phyloP scores from a whole-genome alignment of 495 filamentous ascomycete species.

The Xanthoparmelia taractica region DNA sequence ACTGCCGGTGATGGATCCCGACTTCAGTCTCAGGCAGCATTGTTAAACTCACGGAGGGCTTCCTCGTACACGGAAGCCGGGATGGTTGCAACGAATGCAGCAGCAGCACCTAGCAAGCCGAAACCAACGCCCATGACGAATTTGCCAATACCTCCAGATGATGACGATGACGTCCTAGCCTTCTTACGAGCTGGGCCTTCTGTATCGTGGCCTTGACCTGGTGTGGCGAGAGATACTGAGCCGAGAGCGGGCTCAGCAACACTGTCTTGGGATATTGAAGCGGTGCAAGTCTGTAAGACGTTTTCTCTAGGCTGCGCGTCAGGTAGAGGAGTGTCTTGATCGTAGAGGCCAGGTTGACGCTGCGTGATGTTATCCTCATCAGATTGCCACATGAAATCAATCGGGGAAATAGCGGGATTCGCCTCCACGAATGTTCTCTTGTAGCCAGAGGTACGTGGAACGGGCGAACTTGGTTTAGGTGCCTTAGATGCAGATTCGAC shows the following conservation, averaged over 20 bases:
- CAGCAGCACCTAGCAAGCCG: conserved; percentile 23
- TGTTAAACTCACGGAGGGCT: conserved; percentile 23
- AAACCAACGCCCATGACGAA: conserved; percentile 22
- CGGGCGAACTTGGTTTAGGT: background rate
- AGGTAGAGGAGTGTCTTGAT: conserved; percentile 11
- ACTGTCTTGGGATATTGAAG: conserved; percentile 9
- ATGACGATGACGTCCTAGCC: conserved; percentile 16
- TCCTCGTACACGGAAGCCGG: conserved; percentile 25
- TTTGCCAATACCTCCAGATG: conserved; percentile 17
- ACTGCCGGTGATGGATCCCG: no score
- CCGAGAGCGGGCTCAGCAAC: background rate
- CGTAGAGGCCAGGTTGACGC: background rate
- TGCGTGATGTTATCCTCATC: background rate
- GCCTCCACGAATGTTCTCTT: background rate
- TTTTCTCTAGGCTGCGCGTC: conserved; percentile 16
- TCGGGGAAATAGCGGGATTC: background rate
- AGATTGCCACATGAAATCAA: background rate
- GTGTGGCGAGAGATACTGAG: background rate
- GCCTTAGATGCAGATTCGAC: background rate
- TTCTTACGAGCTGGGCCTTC: conserved; percentile 24
- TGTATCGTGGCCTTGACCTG: background rate
- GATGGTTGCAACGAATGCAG: conserved; percentile 23
- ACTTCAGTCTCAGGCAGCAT: background rate
- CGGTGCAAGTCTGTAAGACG: background rate
- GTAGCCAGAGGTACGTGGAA: background rate